Base-by-base conservation (phyloP, 805 yeast species). In the Metschnikowia corniflorae region DNA sequence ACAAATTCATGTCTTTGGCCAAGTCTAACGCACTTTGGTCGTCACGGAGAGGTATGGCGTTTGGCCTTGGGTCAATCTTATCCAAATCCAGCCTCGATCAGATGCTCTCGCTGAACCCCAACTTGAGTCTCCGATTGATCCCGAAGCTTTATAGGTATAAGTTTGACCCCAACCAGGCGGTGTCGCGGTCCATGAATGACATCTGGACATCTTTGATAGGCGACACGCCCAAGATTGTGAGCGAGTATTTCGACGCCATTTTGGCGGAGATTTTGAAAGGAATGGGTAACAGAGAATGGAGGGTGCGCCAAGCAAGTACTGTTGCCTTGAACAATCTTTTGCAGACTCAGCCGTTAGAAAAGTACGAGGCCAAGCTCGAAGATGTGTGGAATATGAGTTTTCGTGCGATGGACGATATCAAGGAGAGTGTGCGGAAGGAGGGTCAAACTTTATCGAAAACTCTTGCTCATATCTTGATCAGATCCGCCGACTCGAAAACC, bases 1-100 rank as follows among this genome's bases (percentile, higher is more conserved):
- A 91, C 61, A 86, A 87, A 54, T 91, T 91, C 57, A 87, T 91
- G 96, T 80, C 95, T 0, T 63, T 91, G 39, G 95, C 97, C 0
- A 82, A 86, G 44, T 82, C 81, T 35, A 86, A 96, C 0, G 80
- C 93, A 0, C 61, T 89, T 15, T 91, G 98, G 98, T 77, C 94
- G 0, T 85, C 96, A 0, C 71, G 95, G 55, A 86, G 85, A 47
- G 98, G 97, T 34, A 79, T 88, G 51, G 97, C 97, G 0, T 91
- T 86, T 64, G 97, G 97, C 0, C 68, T 91, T 24, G 91, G 96
- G 7, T 80, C 86, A 1, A 81, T 91, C 29, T 63, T 91, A 56
- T 82, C 95, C 2, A 86, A 85, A 50, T 71, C 89, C 0, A 80
- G 84, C 42, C 65, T 91, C 33, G 84, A 82, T 43, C 72, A 76